Conservation (phyloP, 805 yeast genomes). For the Ogataea pignaliae region DNA sequence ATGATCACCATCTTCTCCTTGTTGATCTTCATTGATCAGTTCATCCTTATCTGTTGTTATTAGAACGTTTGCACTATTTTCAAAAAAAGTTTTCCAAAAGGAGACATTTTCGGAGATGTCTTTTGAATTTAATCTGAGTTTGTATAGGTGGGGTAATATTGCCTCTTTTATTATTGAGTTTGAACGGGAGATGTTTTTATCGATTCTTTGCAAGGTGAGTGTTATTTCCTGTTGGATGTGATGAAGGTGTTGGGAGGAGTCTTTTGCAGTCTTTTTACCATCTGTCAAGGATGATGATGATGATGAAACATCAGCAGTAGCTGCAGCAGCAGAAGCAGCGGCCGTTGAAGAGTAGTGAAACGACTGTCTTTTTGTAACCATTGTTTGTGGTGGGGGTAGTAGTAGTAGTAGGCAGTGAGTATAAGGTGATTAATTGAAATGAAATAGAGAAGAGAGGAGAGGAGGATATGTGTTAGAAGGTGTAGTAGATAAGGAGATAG, state of each 20-base stretch:
- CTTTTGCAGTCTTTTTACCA: slow-evolving; percentile 12
- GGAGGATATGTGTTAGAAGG: no score
- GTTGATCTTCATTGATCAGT: slow-evolving; percentile 1
- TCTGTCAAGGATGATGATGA: background rate
- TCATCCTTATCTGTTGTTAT: slow-evolving; percentile 19
- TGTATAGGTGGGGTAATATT: slow-evolving; percentile 62
- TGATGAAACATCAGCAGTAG: background rate
- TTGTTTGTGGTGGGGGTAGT: no score
- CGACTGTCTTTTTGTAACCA: slow-evolving; percentile 5
- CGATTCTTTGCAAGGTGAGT: slow-evolving; percentile 70
- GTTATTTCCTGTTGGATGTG: slow-evolving; percentile 78
- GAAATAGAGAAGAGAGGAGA: no score
- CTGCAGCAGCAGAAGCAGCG: background rate
- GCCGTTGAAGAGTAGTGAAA: background rate
- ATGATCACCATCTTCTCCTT: background rate
- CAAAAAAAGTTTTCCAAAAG: slow-evolving; percentile 78
- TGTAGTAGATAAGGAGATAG: no score
- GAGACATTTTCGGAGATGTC: slow-evolving; percentile 61
- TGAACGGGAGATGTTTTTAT: slow-evolving; percentile 63
- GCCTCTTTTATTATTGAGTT: slow-evolving; percentile 64
- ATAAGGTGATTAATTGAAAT: slow-evolving; percentile 27
- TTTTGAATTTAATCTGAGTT: slow-evolving; percentile 53
- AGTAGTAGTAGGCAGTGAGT: background rate
- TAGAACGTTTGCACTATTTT: slow-evolving; percentile 36
- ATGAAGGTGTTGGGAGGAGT: slow-evolving; percentile 58